Evolutionary conservation across 345 rosid species (phyloP), one percentile per base, ranked within the genome.

Genomic region (Acer negundo): DNA sequence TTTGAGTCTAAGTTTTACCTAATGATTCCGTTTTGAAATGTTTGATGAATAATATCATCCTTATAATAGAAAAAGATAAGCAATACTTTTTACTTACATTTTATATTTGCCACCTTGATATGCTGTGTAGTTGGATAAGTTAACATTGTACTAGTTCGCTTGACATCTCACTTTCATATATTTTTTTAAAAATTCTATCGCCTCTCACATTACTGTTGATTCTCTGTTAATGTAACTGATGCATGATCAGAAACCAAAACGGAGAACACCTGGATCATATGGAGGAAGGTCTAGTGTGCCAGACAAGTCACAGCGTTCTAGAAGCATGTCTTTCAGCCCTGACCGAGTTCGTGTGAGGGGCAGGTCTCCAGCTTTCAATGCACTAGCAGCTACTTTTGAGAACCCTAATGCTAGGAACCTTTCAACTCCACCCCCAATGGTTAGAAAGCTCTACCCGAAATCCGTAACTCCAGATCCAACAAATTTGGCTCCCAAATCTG

Each of bases 311-410:
- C 97, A 94, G 82, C 97, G 99, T 76, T 94, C 99, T 10, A 91
- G 99, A 86, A 97, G 99, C 82, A 82, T 94, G 93, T 93, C 99
- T 58, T 97, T 88, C 86, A 97, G 95, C 82, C 92, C 98, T 40
- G 99, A 97, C 49, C 88, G 99, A 82, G 94, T 92, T 80, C 98
- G 98, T 15, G 97, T 93, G 77, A 89, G 99, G 81, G 99, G 99
- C 68, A 90, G 99, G 84, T 97, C 99, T 76, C 99, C 98, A 19
- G 97, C 98, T 75, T 97, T 97, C 90, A 97, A 89, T 77, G 96
- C 96, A 42, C 91, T 97, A 46, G 99, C 99, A 75, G 97, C 98
- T 76, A 94, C 76, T 81, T 97, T 97, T 83, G 99, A 94, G 87
- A 97, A 85, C 80, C 70, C 91, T 69, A 94, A 75, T 82, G 70